Percentiles rank a stretch among this genome's conserved stretches.
phyloP scores from a whole-genome alignment of 2,329 filamentous ascomycete species.

The Rutstroemia sp. region DNA sequence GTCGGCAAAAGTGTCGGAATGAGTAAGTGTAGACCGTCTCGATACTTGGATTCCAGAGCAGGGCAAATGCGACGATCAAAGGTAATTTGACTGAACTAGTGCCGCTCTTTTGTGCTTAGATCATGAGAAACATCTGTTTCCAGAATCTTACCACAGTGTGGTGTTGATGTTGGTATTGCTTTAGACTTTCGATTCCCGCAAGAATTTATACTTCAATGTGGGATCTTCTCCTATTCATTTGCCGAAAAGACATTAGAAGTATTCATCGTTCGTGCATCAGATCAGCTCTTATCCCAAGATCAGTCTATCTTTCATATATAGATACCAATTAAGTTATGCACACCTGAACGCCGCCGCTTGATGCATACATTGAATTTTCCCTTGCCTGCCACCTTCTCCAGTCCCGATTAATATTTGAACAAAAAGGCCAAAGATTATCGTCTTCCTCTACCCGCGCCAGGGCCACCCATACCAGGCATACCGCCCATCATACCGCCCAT shows the following conservation, averaged over 20 bases:
- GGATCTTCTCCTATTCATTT: too few species aligned
- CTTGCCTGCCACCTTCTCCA: not conserved
- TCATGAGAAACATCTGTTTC: too few species aligned
- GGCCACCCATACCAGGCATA: conserved; percentile 46
- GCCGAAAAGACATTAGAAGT: too few species aligned
- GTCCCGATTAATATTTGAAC: not conserved
- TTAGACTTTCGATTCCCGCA: too few species aligned
- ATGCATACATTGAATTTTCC: conserved; percentile 7
- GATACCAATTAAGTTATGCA: not conserved
- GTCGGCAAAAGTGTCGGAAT: not conserved
- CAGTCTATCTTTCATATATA: not conserved
- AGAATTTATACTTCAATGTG: too few species aligned
- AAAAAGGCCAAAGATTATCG: conserved; percentile 10
- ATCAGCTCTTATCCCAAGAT: not conserved
- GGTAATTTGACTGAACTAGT: too few species aligned
- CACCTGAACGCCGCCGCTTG: conserved; percentile 8
- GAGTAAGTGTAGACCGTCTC: not conserved
- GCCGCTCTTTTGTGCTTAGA: too few species aligned
- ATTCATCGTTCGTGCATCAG: not conserved
- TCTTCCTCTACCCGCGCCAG: conserved; percentile 25
- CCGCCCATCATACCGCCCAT: conserved; percentile 46
- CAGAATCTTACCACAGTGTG: too few species aligned
- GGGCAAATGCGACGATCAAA: too few species aligned
- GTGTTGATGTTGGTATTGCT: too few species aligned
- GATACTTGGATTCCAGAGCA: too few species aligned